Evolutionary conservation across 2,329 filamentous ascomycete genomes (phyloP).

Genomic region (Aspergillus aculeatus): DNA sequence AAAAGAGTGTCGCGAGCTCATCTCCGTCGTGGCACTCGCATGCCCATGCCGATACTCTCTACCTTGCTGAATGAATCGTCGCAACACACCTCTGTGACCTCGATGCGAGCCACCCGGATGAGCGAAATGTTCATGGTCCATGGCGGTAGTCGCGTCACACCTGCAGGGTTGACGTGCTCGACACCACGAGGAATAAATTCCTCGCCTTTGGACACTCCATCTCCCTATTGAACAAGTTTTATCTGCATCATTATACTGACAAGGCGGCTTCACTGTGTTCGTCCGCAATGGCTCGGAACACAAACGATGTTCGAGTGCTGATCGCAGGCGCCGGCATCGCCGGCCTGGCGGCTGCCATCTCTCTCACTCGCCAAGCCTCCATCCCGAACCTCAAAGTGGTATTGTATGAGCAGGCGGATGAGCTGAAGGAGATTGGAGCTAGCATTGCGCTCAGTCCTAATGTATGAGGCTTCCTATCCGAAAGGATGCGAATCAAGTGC

Average conservation of each 20-base stretch:
- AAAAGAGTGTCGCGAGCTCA: too few relatives aligned
- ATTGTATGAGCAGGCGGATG: conserved; percentile 51
- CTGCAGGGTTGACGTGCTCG: conserved; percentile 21
- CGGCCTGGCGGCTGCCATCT: conserved; percentile 50
- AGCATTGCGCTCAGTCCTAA: conserved; percentile 44
- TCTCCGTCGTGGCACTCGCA: too few relatives aligned
- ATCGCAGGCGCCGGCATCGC: conserved; percentile 53
- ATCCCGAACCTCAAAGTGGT: conserved; percentile 43
- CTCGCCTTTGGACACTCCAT: background rate
- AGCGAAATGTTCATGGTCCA: too few relatives aligned
- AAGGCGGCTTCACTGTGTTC: background rate
- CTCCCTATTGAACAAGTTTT: too few relatives aligned
- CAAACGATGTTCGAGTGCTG: conserved; percentile 38
- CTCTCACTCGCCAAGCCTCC: conserved; percentile 26
- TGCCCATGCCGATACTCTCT: too few relatives aligned
- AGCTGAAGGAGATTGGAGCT: conserved; percentile 13
- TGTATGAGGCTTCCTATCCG: conserved; percentile 23
- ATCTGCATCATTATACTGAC: too few relatives aligned
- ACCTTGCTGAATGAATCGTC: too few relatives aligned
- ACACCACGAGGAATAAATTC: background rate
- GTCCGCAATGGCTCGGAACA: background rate
- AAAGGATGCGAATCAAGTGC: background rate
- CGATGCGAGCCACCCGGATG: background rate
- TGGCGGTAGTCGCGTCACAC: conserved; percentile 2
- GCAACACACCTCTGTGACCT: background rate